Evolutionary conservation across 768 basidiomycete genomes (phyloP), one percentile per base, ranked within the genome.

Genomic region (Sutorius australiensis): DNA sequence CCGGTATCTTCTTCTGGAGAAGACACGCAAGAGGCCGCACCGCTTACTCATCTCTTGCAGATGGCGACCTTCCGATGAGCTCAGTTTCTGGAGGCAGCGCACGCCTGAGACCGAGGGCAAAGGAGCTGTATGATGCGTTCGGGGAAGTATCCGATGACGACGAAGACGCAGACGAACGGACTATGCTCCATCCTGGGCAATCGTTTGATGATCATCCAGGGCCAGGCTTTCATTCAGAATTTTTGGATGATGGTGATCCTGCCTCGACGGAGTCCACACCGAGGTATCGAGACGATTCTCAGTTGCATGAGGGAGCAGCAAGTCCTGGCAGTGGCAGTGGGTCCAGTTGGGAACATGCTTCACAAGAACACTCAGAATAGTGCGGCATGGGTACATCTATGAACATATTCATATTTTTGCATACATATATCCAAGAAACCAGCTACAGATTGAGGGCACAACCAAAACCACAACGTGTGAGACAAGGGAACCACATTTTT

Each of bases 61-160:
- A 64, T 21, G 87, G 89, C 48, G 87, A 87, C 46, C 69, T 95
- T 49, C 82, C 84, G 8, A 92, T 98, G 92, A 82, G 78, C 46
- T 67, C 86, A 5, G 68, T 97, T 30, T 75, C 80, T 17, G 69
- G 76, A 21, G 64, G 73, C 5, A 69, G 74, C 28, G 57, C 41
- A 50, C 59, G 57, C 16, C 46, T 70, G 12, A 61, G 77, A 21
- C 73, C 78, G 34, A 77, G 85, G 46, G 89, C 93, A 46, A 88
- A 88, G 72, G 95, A 98, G 71, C 66, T 99, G 56, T 98, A 98
- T 63, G 94, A 98, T 70, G 95, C 95, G 16, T 98, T 98, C 71
- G 93, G 92, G 33, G 92, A 93, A 64, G 79, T 85, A 27, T 88
- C 86, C 30, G 93, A 92, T 55, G 88, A 91, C 41, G 87, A 88